Evolutionary conservation across 2,329 filamentous ascomycete genomes (phyloP), one percentile per base, ranked within the genome.

Genomic region (Pseudopithomyces chartarum): DNA sequence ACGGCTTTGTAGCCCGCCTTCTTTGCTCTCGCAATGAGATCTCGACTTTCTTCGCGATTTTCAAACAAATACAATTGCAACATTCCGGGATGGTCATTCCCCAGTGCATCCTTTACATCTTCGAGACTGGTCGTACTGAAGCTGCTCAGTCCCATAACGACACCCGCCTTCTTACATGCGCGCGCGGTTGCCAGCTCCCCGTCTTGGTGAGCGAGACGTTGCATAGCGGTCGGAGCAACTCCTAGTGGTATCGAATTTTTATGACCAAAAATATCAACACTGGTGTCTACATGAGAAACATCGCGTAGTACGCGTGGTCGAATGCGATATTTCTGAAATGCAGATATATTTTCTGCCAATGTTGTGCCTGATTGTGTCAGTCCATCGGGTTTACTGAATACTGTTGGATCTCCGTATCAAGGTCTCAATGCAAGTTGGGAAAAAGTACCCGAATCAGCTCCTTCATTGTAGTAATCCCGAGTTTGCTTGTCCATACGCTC

Each of bases 81-180:
- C 19, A 73, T 76, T 10, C 74, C 61, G 0, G 72, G 70, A 20
- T 65, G 61, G 1, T 71, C 65, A 0, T 63, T 49, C 0, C 58
- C 62, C 1, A 87, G 70, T 1, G 48, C 54, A 13, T 15, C 23
- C 10, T 47, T 50, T 6, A 90, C 81, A 38, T 90, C 83, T 67
- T 90, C 87, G 54, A 90, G 85, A 1, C 81, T 81, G 23, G 80
- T 80, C 3, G 81, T 81, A 6, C 84, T 80, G 2, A 87, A 87
- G 2, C 87, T 90, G 59, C 82, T 86, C 52, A 90, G 76, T 53
- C 84, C 85, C 69, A 85, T 89, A 0, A 87, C 87, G 0, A 91
- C 79, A 2, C 80, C 78, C 1, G 87, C 76, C 22, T 84, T 81
- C 4, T 80, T 80, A 57, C 85, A 88, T 1, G 84, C 85, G 15